A percentile compares a stretch with the other conserved stretches of the same genome.
Evolutionary conservation across 1,284 basidiomycete species (phyloP).

Genomic region (Somion occarium): DNA sequence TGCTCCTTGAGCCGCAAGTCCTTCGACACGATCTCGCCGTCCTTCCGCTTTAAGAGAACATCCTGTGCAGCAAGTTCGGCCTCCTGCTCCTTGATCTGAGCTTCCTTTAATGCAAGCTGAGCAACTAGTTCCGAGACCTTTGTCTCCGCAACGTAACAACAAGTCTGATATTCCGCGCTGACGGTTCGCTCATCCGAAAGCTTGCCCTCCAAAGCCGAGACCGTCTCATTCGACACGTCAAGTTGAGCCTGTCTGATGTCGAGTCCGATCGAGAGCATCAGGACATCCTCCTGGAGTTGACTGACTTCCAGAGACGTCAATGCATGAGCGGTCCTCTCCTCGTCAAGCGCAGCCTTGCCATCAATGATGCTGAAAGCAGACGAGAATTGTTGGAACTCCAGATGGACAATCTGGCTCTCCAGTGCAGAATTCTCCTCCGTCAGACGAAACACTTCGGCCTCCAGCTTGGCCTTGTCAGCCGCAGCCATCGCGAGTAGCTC

Average conservation of each 20-base stretch:
- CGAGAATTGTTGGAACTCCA: too few relatives aligned
- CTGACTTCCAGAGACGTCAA: neutral
- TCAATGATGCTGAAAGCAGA: too few relatives aligned
- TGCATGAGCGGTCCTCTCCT: neutral
- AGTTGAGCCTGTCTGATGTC: neutral
- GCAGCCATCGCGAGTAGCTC: neutral
- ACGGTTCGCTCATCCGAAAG: neutral
- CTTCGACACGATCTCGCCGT: neutral
- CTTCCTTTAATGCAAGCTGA: too few relatives aligned
- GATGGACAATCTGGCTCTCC: too few relatives aligned
- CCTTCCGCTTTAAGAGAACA: neutral
- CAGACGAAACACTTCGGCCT: too few relatives aligned
- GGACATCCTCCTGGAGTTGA: neutral
- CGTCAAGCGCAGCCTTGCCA: neutral
- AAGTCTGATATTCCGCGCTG: neutral
- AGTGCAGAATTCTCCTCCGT: too few relatives aligned
- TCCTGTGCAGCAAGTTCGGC: neutral
- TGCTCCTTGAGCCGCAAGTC: neutral
- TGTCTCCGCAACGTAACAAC: neutral
- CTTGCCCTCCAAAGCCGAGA: neutral
- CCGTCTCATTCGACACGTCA: too few relatives aligned
- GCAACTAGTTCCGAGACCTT: neutral
- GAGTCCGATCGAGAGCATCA: neutral
- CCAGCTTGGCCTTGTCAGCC: neutral
- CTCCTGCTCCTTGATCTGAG: too few relatives aligned